Conservation (phyloP, 306 rosid genomes). For the Dicorynia guianensis region DNA sequence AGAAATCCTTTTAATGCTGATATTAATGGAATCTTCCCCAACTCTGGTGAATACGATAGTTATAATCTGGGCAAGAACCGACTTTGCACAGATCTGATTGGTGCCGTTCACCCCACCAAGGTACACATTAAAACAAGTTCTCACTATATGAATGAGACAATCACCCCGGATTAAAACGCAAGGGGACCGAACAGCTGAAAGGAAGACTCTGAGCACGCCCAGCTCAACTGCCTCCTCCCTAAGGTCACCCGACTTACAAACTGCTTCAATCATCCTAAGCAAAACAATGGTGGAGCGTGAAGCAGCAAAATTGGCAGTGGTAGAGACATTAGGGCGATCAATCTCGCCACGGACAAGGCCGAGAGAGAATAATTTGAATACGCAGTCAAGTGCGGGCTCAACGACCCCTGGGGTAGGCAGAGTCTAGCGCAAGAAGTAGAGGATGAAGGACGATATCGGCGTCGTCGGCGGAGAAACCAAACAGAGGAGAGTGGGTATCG, state of each 20-base stretch:
- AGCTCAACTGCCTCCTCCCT: conserved; percentile 88
- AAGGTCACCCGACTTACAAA: conserved; percentile 78
- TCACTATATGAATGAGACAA: conserved; percentile 77
- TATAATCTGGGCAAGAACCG: conserved; percentile 96
- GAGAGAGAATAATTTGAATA: conserved; percentile 84
- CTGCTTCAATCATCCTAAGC: conserved; percentile 69
- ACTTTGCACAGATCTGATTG: conserved; percentile 99
- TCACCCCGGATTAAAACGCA: conserved; percentile 80
- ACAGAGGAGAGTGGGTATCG: conserved; percentile 64
- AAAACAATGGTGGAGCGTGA: conserved; percentile 43
- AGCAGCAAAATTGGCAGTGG: conserved; percentile 17
- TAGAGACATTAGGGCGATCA: conserved; percentile 50
- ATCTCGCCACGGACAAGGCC: conserved; percentile 83
- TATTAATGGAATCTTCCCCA: conserved; percentile 77
- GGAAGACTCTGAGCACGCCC: conserved; percentile 78
- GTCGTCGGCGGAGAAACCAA: conserved; percentile 69
- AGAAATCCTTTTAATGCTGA: conserved; percentile 56
- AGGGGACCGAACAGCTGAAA: conserved; percentile 85
- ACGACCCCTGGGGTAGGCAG: conserved; percentile 84
- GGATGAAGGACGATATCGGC: conserved; percentile 82
- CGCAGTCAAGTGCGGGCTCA: conserved; percentile 96
- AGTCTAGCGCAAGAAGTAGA: conserved; percentile 78
- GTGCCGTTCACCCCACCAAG: conserved; percentile 97
- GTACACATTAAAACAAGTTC: conserved; percentile 93
- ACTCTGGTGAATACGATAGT: conserved; percentile 78